Base-by-base conservation (phyloP, 768 basidiomycete species). In the Russula foetens region DNA sequence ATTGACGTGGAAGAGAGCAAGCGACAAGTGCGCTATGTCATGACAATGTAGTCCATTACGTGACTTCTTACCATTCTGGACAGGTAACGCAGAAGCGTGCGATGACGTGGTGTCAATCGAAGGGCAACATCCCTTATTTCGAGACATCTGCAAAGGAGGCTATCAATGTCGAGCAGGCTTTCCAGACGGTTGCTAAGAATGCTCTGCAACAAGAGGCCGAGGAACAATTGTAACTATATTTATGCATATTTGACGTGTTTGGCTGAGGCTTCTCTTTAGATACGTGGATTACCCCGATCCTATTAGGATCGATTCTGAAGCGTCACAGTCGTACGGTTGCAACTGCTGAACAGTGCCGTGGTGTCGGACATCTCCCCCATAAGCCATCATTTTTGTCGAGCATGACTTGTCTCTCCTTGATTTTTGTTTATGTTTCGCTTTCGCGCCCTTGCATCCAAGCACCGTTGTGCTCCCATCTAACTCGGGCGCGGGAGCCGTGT, bases 131-230 rank as follows among this genome's bases (percentile, higher is more conserved):
- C 65, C 97, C 97, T 29, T 99, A 98, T 76, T 99, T 98, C 72
- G 97, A 99, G 78, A 98, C 97, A 6, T 99, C 97, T 9, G 97
- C 97, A 43, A 99, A 99, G 76, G 97, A 99, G 75, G 96, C 97
- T 12, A 98, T 98, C 80, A 99, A 99, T 69, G 97, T 99, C 56
- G 97, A 99, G 73, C 96, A 98, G 73, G 97, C 96, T 4, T 99
- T 99, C 85, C 95, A 97, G 75, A 97, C 95, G 1, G 95, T 98
- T 58, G 96, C 96, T n/a, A 96, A 96, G 90, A 98, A 97, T 72
- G 97, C 97, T 12, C 75, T 99, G 66, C 92, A 93, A 71, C 96
- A 98, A 76, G 97, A 98, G 72, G 86, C 90, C 51, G 97, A 98
- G 71, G 92, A 93, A 63, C 93, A 96, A 71, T 73, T 97, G 94